Percentiles rank a stretch among this genome's conserved stretches.
phyloP scores from a whole-genome alignment of 352 stramenopile genomes.

The Pythium phragmitis region DNA sequence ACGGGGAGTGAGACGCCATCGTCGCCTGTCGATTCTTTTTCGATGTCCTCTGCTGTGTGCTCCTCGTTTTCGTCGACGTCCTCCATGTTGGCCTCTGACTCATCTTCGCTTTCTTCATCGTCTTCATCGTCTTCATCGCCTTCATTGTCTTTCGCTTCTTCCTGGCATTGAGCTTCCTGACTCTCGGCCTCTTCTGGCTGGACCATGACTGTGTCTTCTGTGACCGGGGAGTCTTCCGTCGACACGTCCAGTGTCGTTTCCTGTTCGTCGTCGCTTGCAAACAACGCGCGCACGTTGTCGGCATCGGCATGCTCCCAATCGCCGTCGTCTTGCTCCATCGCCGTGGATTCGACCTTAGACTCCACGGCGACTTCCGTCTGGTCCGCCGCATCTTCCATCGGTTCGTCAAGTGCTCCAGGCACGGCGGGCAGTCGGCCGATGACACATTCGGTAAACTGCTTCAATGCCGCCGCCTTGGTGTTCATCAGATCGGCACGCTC shows the following conservation, averaged over 20 bases:
- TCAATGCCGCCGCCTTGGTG: conserved; percentile 39
- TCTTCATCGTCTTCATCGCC: too few species aligned
- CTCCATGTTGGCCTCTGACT: too few species aligned
- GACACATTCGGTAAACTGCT: conserved; percentile 38
- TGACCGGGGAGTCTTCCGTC: background rate
- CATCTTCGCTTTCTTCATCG: too few species aligned
- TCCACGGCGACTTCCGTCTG: conserved; percentile 12
- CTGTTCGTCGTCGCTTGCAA: conserved; percentile 21
- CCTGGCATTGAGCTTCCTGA: conserved; percentile 12
- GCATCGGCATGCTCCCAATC: conserved; percentile 9
- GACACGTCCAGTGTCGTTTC: conserved; percentile 5
- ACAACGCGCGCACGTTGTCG: background rate
- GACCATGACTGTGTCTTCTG: background rate
- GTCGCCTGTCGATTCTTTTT: conserved; percentile 11
- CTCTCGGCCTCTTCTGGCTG: background rate
- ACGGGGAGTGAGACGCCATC: conserved; percentile 39
- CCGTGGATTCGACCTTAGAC: conserved; percentile 5
- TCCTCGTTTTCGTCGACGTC: too few species aligned
- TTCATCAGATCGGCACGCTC: conserved; percentile 45
- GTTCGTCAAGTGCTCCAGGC: background rate
- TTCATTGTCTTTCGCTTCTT: conserved; percentile 27
- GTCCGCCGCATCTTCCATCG: background rate
- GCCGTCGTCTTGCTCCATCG: conserved; percentile 5
- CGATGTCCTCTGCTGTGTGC: too few species aligned
- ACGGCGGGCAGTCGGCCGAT: conserved; percentile 23